Evolutionary conservation across 208 protist species (phyloP).

Genomic region (Wallacemonas rigidus): DNA sequence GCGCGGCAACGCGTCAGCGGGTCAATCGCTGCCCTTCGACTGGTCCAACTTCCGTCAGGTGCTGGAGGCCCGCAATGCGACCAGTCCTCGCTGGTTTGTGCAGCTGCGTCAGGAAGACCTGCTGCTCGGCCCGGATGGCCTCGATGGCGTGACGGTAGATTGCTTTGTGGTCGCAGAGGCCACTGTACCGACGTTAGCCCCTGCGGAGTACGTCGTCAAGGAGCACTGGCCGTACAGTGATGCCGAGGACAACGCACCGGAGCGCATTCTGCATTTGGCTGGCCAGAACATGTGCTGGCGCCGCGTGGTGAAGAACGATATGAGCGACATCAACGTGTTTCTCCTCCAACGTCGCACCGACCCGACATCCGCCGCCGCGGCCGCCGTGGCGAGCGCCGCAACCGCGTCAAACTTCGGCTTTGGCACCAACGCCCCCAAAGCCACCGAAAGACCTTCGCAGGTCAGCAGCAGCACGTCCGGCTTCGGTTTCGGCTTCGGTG

Average conservation of each 20-base stretch:
- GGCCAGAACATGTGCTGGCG: conserved; percentile 80
- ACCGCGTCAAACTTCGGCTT: conserved; percentile 41
- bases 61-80: conserved; percentile 50
- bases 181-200: conserved; percentile 60
- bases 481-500: conserved; percentile 11
- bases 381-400: conserved; percentile 11
- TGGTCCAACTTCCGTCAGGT: conserved; percentile 66
- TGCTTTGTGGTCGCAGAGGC: conserved; percentile 86
- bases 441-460: too few relatives aligned
- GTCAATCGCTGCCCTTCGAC: conserved; percentile 45
- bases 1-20: conserved; percentile 23
- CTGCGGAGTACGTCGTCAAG: conserved; percentile 87
- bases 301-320: conserved; percentile 70
- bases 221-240: conserved; percentile 87
- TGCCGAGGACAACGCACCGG: conserved; percentile 84
- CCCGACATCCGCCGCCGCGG: not conserved
- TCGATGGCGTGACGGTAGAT: conserved; percentile 83
- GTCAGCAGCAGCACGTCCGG: conserved; percentile 8
- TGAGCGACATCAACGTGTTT: conserved; percentile 72
- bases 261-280: conserved; percentile 76
- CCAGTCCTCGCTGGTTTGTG: conserved; percentile 84
- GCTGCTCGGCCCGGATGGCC: conserved; percentile 59
- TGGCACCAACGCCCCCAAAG: conserved; percentile 16
- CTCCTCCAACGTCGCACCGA: conserved; percentile 59
- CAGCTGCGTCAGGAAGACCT: conserved; percentile 88